phyloP scores from a whole-genome alignment of 1,284 basidiomycete genomes.

The Puccinia triticina region DNA sequence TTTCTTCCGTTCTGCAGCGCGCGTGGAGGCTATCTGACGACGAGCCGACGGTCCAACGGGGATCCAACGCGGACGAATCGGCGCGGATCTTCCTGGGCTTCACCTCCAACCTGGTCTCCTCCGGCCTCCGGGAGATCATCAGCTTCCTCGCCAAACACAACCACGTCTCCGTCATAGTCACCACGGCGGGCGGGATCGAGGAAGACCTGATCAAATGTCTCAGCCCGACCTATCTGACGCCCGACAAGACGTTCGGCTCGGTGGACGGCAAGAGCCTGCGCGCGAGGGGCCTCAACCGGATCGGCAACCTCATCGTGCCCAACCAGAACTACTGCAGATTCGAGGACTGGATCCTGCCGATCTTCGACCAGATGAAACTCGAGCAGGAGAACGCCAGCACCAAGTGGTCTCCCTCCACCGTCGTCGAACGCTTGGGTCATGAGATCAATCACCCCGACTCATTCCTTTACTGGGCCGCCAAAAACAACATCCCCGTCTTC shows the following conservation, averaged over 20 bases:
- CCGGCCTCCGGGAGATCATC: conserved; percentile 60
- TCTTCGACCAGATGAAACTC: conserved; percentile 58
- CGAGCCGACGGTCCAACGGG: conserved; percentile 24
- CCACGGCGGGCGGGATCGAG: conserved; percentile 60
- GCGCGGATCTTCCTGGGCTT: conserved; percentile 58
- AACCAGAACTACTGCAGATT: conserved; percentile 62
- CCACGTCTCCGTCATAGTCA: conserved; percentile 59
- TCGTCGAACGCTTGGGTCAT: conserved; percentile 58
- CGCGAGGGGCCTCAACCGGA: conserved; percentile 59
- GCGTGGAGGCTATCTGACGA: conserved; percentile 49
- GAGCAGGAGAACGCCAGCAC: conserved; percentile 58
- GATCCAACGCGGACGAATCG: conserved; percentile 13
- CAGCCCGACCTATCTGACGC: conserved; percentile 57
- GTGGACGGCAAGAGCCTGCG: conserved; percentile 57
- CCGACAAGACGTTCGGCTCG: conserved; percentile 57
- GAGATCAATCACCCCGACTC: conserved; percentile 60
- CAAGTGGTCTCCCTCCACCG: conserved; percentile 59
- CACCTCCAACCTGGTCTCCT: conserved; percentile 61
- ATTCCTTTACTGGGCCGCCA: conserved; percentile 60
- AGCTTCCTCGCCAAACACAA: conserved; percentile 60
- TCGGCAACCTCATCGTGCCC: conserved; percentile 61
- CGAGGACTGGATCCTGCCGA: conserved; percentile 61
- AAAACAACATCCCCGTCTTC: conserved; percentile 60
- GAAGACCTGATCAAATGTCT: conserved; percentile 61
- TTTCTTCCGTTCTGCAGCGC: conserved; percentile 1